These are phyloP conservation scores for Elymus sibiricus DNA, from an alignment of 176 grass and related monocot genomes.

Conservation along the genomic window DNA sequence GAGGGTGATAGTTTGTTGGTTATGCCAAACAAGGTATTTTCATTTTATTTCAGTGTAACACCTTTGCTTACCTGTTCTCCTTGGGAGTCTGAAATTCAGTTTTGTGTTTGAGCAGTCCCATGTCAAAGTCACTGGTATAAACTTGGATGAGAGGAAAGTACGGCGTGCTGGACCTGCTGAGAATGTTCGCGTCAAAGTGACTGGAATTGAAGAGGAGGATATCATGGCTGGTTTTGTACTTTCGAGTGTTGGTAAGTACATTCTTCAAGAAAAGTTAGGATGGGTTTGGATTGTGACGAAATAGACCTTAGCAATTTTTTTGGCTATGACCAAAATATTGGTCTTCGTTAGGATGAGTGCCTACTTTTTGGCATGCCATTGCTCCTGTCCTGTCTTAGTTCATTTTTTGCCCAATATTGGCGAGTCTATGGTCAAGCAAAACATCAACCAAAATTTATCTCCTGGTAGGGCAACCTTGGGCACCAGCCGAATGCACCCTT, in stretches of 20 bases:
- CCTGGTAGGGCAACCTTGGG: too few species aligned
- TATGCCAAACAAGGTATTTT: constrained; percentile 91
- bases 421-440: too few species aligned
- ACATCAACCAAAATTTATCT: too few species aligned
- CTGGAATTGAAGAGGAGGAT: constrained; percentile 95
- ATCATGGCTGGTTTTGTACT: constrained; percentile 93
- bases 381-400: too few species aligned
- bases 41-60: background rate
- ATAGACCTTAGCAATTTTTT: too few species aligned
- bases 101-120: constrained; percentile 46
- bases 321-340: too few species aligned
- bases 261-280: background rate
- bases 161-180: constrained; percentile 63
- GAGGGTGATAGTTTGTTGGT: constrained; percentile 85
- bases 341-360: too few species aligned
- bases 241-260: constrained; percentile 67
- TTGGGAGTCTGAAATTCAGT: constrained; percentile 3
- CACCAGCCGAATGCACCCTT: too few species aligned
- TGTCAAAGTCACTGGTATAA: constrained; percentile 81
- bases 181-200: constrained; percentile 86
- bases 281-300: too few species aligned
- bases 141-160: constrained; percentile 79
- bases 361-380: too few species aligned
- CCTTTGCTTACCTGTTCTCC: background rate
- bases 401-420: too few species aligned